phyloP scores from a whole-genome alignment of 257 asterid genomes.

The Solanum bulbocastanum region DNA sequence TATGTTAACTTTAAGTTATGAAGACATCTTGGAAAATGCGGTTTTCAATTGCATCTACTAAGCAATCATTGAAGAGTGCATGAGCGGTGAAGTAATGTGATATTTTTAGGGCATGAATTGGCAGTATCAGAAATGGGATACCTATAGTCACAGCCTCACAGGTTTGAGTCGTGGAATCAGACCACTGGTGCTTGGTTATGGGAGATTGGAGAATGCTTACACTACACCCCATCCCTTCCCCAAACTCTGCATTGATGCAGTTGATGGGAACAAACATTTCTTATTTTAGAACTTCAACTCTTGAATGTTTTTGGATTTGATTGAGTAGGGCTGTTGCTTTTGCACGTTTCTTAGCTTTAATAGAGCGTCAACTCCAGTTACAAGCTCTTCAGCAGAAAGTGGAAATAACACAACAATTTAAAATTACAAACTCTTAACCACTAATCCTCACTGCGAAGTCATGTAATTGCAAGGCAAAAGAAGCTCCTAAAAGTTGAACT shows the following conservation, averaged over 20 bases:
- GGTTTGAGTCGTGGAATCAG: neutral
- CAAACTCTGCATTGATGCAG: neutral
- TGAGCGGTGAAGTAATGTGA: neutral
- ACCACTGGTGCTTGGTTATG: neutral
- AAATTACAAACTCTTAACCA: neutral
- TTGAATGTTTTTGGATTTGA: neutral
- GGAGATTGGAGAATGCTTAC: neutral
- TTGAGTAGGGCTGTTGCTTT: neutral
- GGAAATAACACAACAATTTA: neutral
- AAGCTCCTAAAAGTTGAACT: neutral
- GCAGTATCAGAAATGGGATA: neutral
- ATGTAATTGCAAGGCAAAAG: neutral
- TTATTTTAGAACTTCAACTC: neutral
- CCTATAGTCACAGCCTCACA: neutral
- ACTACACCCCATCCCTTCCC: neutral
- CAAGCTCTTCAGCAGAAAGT: neutral
- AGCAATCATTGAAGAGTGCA: neutral
- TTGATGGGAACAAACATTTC: neutral
- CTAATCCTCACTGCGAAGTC: neutral
- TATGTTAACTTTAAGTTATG: neutral
- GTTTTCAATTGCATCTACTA: neutral
- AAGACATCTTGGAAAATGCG: neutral
- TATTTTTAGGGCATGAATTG: neutral
- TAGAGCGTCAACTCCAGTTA: neutral
- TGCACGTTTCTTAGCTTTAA: neutral